A percentile compares a stretch with the other conserved stretches of the same genome.
Conservation (phyloP, 2,329 filamentous ascomycete genomes). For the Alternaria sp. region DNA sequence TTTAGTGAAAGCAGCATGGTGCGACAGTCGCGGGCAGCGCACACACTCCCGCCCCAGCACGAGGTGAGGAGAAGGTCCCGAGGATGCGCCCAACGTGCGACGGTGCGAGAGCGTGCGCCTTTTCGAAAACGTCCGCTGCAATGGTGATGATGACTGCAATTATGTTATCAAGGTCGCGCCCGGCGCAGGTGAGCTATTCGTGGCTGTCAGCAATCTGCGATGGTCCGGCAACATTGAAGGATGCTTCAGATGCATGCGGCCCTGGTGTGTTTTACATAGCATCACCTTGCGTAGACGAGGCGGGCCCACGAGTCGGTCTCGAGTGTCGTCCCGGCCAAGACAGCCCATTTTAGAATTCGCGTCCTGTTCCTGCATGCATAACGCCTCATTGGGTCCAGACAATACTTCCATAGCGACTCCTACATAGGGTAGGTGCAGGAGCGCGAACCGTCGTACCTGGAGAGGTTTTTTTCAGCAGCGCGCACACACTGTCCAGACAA, state of each 20-base stretch:
- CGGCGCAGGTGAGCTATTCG: constrained; percentile 6
- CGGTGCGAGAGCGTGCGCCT: neutral
- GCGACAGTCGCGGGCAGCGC: constrained; percentile 41
- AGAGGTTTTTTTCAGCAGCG: neutral
- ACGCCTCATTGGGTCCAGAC: constrained; percentile 17
- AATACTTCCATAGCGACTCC: constrained; percentile 18
- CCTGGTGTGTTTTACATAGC: constrained; percentile 30
- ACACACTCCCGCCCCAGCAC: constrained; percentile 40
- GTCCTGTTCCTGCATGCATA: constrained; percentile 29
- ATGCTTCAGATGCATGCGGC: constrained; percentile 23
- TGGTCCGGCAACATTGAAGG: constrained; percentile 2
- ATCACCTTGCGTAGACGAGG: constrained; percentile 21
- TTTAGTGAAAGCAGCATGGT: constrained; percentile 38
- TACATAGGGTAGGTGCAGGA: neutral
- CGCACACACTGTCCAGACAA: neutral
- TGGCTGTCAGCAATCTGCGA: constrained; percentile 20
- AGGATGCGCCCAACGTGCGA: constrained; percentile 12
- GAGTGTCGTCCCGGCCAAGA: constrained; percentile 23
- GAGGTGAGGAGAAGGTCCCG: constrained; percentile 25
- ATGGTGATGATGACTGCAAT: constrained; percentile 2
- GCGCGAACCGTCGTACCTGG: neutral
- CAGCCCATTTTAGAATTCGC: constrained; percentile 24
- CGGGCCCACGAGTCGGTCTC: constrained; percentile 28
- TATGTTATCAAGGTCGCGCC: neutral
- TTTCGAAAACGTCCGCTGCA: neutral